Percentiles rank a stretch among this genome's conserved stretches.
Conservation (phyloP, 2,329 filamentous ascomycete genomes). For the Aspergillus eucalypticola region DNA sequence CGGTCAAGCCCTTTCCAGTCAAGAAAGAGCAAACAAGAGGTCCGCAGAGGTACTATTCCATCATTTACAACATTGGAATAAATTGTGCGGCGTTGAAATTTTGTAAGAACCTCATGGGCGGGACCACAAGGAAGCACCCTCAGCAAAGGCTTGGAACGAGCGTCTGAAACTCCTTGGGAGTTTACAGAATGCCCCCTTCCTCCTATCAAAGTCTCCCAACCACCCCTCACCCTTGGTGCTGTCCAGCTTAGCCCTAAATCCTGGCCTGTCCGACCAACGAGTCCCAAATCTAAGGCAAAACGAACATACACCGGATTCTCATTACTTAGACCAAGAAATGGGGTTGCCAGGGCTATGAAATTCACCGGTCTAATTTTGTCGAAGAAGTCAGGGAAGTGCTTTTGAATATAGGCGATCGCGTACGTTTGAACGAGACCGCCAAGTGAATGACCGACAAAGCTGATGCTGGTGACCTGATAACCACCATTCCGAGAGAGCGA, state of each 20-base stretch:
- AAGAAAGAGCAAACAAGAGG: slow-evolving; percentile 92
- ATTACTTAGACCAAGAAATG: slow-evolving; percentile 88
- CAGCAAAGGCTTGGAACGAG: slow-evolving; percentile 83
- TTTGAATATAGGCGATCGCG: slow-evolving; percentile 93
- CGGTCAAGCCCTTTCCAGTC: slow-evolving; percentile 94
- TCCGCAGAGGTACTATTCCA: slow-evolving; percentile 90
- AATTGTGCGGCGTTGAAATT: slow-evolving; percentile 85
- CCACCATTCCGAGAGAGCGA: slow-evolving; percentile 52
- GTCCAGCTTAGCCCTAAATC: slow-evolving; percentile 94
- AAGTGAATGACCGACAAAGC: slow-evolving; percentile 88
- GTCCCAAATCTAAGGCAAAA: slow-evolving; percentile 91
- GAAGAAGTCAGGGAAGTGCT: slow-evolving; percentile 91
- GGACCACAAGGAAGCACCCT: slow-evolving; percentile 89
- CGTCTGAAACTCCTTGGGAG: slow-evolving; percentile 62
- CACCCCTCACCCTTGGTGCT: slow-evolving; percentile 78
- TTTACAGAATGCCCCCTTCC: slow-evolving; percentile 65
- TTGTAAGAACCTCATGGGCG: slow-evolving; percentile 80
- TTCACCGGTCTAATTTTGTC: slow-evolving; percentile 82
- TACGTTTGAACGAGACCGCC: slow-evolving; percentile 91
- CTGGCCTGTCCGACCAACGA: slow-evolving; percentile 94
- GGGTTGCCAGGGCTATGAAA: slow-evolving; percentile 84
- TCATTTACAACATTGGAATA: slow-evolving; percentile 99
- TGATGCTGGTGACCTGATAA: slow-evolving; percentile 91
- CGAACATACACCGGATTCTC: slow-evolving; percentile 97
- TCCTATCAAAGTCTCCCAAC: slow-evolving; percentile 84